A percentile compares a stretch with the other conserved stretches of the same genome.
These are phyloP conservation scores for Brassica nigra DNA, from an alignment of 345 rosid genomes.

Conservation along the genomic window DNA sequence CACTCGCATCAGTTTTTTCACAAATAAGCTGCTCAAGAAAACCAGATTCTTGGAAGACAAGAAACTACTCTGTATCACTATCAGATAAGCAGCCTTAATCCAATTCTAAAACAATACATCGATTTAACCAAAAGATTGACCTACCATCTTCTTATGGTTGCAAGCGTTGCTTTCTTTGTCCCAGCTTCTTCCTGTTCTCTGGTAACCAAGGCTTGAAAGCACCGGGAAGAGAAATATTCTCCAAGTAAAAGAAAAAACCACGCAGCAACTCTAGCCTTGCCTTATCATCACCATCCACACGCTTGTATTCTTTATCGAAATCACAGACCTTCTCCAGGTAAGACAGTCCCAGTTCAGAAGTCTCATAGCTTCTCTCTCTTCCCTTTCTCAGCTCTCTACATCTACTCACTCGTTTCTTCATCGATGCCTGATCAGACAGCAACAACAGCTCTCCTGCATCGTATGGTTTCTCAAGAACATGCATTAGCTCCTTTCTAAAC, in stretches of 20 bases:
- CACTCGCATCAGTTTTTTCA: not conserved
- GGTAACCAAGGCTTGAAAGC: slow-evolving; percentile 34
- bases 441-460: slow-evolving; percentile 24
- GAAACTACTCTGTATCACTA: not conserved
- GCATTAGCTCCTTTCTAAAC: slow-evolving; percentile 18
- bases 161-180: not conserved
- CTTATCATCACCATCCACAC: slow-evolving; percentile 22
- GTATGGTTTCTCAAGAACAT: slow-evolving; percentile 23
- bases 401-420: slow-evolving; percentile 13
- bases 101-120: not conserved
- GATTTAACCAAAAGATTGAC: slow-evolving; percentile 12
- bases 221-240: slow-evolving; percentile 30
- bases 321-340: slow-evolving; percentile 24
- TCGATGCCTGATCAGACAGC: slow-evolving; percentile 10
- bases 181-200: not conserved
- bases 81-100: not conserved
- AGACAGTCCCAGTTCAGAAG: slow-evolving; percentile 23
- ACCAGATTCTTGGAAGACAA: not conserved
- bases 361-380: slow-evolving; percentile 23
- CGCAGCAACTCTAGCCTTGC: slow-evolving; percentile 25
- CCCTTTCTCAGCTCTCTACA: slow-evolving; percentile 35
- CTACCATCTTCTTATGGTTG: slow-evolving; percentile 8
- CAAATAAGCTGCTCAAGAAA: not conserved
- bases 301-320: slow-evolving; percentile 30
- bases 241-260: slow-evolving; percentile 40